These are phyloP conservation scores for Quercus ilex DNA, from an alignment of 306 rosid genomes.

Conservation along the genomic window DNA sequence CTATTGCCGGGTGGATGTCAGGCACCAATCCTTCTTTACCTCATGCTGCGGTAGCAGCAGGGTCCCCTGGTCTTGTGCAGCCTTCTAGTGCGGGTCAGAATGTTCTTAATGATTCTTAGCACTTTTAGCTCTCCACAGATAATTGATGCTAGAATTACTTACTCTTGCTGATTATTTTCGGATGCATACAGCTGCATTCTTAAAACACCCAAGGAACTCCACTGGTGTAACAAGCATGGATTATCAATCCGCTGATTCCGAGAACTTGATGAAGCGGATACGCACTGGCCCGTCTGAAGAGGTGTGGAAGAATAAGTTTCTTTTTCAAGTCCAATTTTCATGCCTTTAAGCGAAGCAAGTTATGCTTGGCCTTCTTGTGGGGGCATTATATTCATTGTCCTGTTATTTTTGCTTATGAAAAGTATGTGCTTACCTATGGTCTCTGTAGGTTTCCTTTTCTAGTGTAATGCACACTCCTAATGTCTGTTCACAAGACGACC, in stretches of 20 bases:
- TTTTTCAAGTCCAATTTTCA: not conserved
- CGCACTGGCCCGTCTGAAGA: slow-evolving; percentile 39
- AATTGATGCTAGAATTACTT: not conserved
- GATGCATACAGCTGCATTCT: slow-evolving; percentile 30
- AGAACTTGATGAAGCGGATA: slow-evolving; percentile 42
- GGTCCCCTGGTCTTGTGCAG: slow-evolving; percentile 40
- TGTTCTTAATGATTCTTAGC: not conserved
- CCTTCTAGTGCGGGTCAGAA: slow-evolving; percentile 38
- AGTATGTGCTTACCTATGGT: not conserved
- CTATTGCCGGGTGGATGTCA: slow-evolving; percentile 50
- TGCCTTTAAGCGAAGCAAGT: not conserved
- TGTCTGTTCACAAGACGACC: slow-evolving; percentile 46
- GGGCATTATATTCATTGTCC: not conserved
- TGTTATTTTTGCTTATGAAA: not conserved
- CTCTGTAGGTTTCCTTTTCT: slow-evolving; percentile 40
- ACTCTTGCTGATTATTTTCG: not conserved
- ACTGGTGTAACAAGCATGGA: slow-evolving; percentile 42
- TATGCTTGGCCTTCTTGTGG: not conserved
- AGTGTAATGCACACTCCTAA: slow-evolving; percentile 38
- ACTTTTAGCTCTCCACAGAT: not conserved
- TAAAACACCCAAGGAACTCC: slow-evolving; percentile 43
- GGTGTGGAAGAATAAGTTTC: slow-evolving; percentile 15
- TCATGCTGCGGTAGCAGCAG: slow-evolving; percentile 36
- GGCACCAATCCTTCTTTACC: slow-evolving; percentile 31
- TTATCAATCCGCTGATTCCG: slow-evolving; percentile 45